phyloP scores from a whole-genome alignment of 495 filamentous ascomycete genomes.

The Penicillium lagena region DNA sequence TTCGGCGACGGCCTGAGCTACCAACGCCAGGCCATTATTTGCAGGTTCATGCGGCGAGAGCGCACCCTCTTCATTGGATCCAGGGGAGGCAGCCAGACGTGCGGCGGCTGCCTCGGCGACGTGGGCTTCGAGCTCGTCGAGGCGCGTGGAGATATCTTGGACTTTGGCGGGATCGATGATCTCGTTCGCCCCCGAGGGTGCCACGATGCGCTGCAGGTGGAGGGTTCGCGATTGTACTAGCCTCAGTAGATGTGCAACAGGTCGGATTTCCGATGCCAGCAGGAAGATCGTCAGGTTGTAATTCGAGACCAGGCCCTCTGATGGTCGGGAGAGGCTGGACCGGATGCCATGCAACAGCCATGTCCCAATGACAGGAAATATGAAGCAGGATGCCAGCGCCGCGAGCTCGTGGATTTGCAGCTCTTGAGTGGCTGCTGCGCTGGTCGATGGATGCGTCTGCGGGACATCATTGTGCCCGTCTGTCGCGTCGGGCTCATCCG shows the following conservation, averaged over 20 bases:
- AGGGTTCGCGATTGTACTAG: conserved; percentile 72
- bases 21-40: conserved; percentile 20
- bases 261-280: conserved; percentile 77
- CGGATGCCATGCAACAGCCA: conserved; percentile 74
- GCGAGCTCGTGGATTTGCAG: conserved; percentile 67
- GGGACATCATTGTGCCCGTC: background rate
- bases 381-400: conserved; percentile 72
- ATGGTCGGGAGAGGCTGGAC: conserved; percentile 68
- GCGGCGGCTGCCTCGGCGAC: conserved; percentile 34
- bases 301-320: conserved; percentile 81
- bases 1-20: conserved; percentile 49
- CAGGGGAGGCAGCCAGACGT: conserved; percentile 9
- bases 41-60: conserved; percentile 8
- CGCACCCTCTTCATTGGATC: too few species aligned
- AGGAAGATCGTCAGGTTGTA: conserved; percentile 94
- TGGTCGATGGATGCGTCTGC: background rate
- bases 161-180: conserved; percentile 38
- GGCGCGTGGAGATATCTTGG: conserved; percentile 51
- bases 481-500: conserved; percentile 24
- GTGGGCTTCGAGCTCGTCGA: conserved; percentile 66
- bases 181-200: conserved; percentile 37
- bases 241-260: conserved; percentile 72
- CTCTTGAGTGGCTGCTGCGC: conserved; percentile 31
- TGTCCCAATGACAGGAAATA: conserved; percentile 69
- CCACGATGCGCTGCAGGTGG: conserved; percentile 72